Evolutionary conservation across 169 alveolate genomes (phyloP).

Genomic region (Theileria annulata): DNA sequence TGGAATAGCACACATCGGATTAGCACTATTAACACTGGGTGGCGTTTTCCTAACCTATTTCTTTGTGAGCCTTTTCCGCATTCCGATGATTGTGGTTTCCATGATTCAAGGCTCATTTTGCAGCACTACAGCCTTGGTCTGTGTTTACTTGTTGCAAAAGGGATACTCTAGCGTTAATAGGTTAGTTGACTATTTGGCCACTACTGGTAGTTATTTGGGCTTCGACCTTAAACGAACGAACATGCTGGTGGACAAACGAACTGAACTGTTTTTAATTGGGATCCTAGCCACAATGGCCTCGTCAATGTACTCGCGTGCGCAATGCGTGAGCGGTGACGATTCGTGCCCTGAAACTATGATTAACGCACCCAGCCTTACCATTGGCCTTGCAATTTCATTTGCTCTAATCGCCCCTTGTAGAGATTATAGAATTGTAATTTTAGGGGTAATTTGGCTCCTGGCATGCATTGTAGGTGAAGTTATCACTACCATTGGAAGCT

Average conservation of each 20-base stretch:
- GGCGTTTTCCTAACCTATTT: constrained; percentile 47
- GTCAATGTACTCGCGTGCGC: constrained; percentile 59
- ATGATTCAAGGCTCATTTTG: constrained; percentile 54
- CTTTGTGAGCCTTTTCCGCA: constrained; percentile 39
- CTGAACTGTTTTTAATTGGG: constrained; percentile 40
- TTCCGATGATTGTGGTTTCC: constrained; percentile 55
- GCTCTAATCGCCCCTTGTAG: constrained; percentile 61
- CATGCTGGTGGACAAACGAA: constrained; percentile 50
- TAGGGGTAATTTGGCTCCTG: constrained; percentile 58
- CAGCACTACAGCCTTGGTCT: constrained; percentile 45
- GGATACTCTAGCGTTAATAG: constrained; percentile 42
- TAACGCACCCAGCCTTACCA: constrained; percentile 49
- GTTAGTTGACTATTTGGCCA: constrained; percentile 14
- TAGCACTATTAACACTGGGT: constrained; percentile 37
- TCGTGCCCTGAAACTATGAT: constrained; percentile 49
- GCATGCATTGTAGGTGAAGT: constrained; percentile 57
- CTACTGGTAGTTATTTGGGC: constrained; percentile 16
- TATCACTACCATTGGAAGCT: constrained; percentile 44
- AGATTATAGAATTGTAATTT: constrained; percentile 55
- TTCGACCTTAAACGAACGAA: constrained; percentile 6
- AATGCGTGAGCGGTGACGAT: constrained; percentile 48
- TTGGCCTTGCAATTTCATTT: constrained; percentile 57
- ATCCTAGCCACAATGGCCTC: constrained; percentile 49
- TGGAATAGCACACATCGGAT: constrained; percentile 44
- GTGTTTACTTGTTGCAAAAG: constrained; percentile 43